Base-by-base conservation (phyloP, 202 grass and related monocot species). In the Musa balbisiana region DNA sequence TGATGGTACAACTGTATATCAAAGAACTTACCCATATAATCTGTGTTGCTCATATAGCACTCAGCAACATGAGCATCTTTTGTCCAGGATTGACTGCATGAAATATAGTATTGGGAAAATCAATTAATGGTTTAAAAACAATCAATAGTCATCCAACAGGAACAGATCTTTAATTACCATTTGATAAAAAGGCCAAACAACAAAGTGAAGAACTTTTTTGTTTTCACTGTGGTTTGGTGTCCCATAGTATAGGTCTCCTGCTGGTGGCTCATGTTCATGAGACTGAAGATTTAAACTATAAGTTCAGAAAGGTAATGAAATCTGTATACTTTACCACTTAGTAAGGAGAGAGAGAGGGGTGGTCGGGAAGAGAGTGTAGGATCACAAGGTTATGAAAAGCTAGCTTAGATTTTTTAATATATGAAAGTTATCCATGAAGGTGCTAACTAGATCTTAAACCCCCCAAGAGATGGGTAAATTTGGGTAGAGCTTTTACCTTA, bases 1-100 rank as follows among this genome's bases (percentile, higher is more conserved):
- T 24, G 15, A 52, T 62, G 22, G 73, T 78, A n/a, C 52, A 52
- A 24, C 52, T 58, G 20, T 65, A 22, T 20, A 29, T 75, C n/a
- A 76, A 70, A 58, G 1, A 22, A 84, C 84, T 76, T 71, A 93
- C 94, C 94, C 91, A 94, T 98, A 76, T 98, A 98, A 69, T 98
- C 91, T 52, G 94, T 85, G 33, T 79, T 83, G 51, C 81, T 72
- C 1, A 80, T 83, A 53, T 85, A 80, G 56, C 86, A 87, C 29
- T 90, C 81, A 27, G 75, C 59, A 65, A 27, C 81, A 71, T 83
- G 78, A 73, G 78, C 53, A 82, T 91, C 85, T 69, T 78, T 76
- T 72, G 78, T 78, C 87, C 94, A 88, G 19, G 87, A 86, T 22
- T 72, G 87, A 85, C 94, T 98, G 87, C 88, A 76, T 53, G 21